Conservation (phyloP, 441 rosid species). For the Kokia cookei region DNA sequence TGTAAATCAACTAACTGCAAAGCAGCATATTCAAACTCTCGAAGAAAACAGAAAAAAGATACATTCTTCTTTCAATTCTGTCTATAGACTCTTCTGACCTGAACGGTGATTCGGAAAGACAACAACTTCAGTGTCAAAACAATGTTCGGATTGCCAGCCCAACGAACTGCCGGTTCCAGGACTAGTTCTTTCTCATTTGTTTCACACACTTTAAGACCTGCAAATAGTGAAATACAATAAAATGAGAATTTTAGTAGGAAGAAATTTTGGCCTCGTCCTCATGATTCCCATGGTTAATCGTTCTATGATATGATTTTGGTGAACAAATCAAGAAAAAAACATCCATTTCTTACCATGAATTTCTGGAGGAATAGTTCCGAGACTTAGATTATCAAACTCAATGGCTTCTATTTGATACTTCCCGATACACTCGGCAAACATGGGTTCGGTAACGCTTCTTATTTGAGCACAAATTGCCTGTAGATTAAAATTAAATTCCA, state of each 20-base stretch:
- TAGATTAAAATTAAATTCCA: not conserved
- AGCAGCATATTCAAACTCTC: slow-evolving; percentile 26
- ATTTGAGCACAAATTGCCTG: slow-evolving; percentile 55
- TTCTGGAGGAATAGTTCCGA: slow-evolving; percentile 74
- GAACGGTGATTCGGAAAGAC: slow-evolving; percentile 51
- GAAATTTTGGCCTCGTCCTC: not conserved
- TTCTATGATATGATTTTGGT: not conserved
- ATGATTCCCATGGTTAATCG: not conserved
- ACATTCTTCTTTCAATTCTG: slow-evolving; percentile 5
- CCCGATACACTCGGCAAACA: slow-evolving; percentile 63
- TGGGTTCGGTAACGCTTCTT: slow-evolving; percentile 44
- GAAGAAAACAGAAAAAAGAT: slow-evolving; percentile 3
- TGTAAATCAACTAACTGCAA: slow-evolving; percentile 79
- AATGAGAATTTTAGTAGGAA: not conserved
- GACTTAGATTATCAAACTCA: slow-evolving; percentile 59
- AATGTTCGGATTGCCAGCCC: slow-evolving; percentile 92
- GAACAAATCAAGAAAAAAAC: not conserved
- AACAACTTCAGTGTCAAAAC: slow-evolving; percentile 52
- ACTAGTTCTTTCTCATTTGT: slow-evolving; percentile 76
- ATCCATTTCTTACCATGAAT: slow-evolving; percentile 46
- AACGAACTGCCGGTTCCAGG: slow-evolving; percentile 74
- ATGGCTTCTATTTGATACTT: slow-evolving; percentile 51
- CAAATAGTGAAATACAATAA: slow-evolving; percentile 12
- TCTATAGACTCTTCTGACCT: slow-evolving; percentile 47
- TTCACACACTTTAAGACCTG: slow-evolving; percentile 75